Evolutionary conservation across 164 flowering plant species (phyloP), one percentile per base, ranked within the genome.

Genomic region (Akebia trifoliata): DNA sequence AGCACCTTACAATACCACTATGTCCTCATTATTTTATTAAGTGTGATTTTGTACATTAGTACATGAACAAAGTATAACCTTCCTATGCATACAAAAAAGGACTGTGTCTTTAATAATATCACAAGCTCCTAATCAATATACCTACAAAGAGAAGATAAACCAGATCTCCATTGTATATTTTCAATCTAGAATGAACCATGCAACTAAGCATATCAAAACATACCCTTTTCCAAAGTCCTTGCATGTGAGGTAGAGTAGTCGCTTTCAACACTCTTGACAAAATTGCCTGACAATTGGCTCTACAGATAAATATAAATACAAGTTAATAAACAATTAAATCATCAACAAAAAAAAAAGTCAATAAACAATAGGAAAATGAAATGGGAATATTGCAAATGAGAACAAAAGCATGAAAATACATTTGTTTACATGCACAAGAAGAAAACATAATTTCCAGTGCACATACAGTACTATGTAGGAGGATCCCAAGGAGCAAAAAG

Each of bases 221-320:
- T 63, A 79, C 86, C 83, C 50, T 58, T 69, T 22, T 61, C 48
- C 10, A 74, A 40, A 17, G 64, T 73, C 61, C 83, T 71, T 42
- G 62, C 69, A 4, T 76, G 75, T 39, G 85, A 80, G 36, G 18
- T 72, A 18, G 74, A 69, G 22, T 54, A 55, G 5, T 67, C 74
- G 22, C 59, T 70, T 51, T 76, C 77, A 32, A 80, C 61, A 39
- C 60, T 64, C 38, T 22, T 65, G 1, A 74, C 74, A 50, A 57
- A 60, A 44, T 35, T 69, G n/a, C 82, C 79, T 0, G 72, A 32
- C 56, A 65, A 1, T 38, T 55, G 71, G 59, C 76, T 75, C 82
- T 78, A 63, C 67, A 60, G 54, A 6, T 43, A 42, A 53, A 2
- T n/a, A n/a, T n/a, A n/a, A n/a, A n/a, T n/a, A 3, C 6, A 31